Evolutionary conservation across 1,139 yeast genomes (phyloP), one percentile per base, ranked within the genome.

Genomic region (Diutina neorugosa): DNA sequence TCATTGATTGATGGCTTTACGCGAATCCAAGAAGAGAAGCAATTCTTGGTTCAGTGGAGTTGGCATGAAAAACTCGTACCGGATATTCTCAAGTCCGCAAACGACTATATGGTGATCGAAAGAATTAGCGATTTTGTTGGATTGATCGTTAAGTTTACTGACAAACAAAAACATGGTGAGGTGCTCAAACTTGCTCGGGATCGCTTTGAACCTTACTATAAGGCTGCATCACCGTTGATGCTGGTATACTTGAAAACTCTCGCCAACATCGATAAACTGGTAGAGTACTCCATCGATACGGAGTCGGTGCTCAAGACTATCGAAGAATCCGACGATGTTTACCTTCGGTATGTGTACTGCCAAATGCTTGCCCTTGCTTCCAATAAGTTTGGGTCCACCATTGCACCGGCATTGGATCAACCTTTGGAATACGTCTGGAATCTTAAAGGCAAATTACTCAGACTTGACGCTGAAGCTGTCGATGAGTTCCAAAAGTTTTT

Each of bases 331-430:
- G 41, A 25, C 11, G 50, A 46, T 12, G 16, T 11, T 4, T 46
- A 46, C 19, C 51, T 49, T 4, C 47, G 43, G 0, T 62, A 62
- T 43, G 67, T 56, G 53, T 70, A 69, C 58, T 69, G 86, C 51
- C 82, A 86, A 60, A 65, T 78, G 18, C 61, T 86, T 19, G 70
- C 87, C 2, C 63, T 87, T 37, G 55, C 84, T 23, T 67, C 78
- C n/a, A 88, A 88, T 63, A 74, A 74, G 55, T 74, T 68, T 56
- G 40, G 50, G 7, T 12, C 20, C 21, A 34, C 14, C 12, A 16
- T 19, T n/a, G 7, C 40, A 7, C 41, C 51, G 12, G 7, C 34
- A 14, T 19, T 34, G 25, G 31, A 34, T 11, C 31, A 40, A 7
- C 9, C n/a, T 2, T 14, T 19, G 2, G 19, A 14, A 20, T 48